These are phyloP conservation scores for Venturia nashicola DNA, from an alignment of 2,329 filamentous ascomycete species.

Conservation along the genomic window DNA sequence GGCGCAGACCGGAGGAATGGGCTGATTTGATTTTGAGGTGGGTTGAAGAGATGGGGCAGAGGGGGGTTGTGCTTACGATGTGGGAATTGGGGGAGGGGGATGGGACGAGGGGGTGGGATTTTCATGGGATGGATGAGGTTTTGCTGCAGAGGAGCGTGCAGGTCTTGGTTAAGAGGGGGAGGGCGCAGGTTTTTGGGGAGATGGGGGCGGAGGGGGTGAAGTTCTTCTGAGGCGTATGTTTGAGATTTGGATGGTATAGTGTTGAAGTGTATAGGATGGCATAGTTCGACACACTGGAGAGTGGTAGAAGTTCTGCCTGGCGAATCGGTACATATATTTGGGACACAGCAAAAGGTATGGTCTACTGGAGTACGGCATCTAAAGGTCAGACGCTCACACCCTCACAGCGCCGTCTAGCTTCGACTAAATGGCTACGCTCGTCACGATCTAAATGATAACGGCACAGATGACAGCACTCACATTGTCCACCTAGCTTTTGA, in stretches of 20 bases:
- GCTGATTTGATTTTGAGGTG: constrained; percentile 64
- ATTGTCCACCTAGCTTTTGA: no score
- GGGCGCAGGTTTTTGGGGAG: constrained; percentile 83
- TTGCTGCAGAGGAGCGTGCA: constrained; percentile 67
- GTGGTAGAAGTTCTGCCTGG: no score
- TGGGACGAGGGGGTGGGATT: constrained; percentile 57
- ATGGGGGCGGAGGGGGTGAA: constrained; percentile 90
- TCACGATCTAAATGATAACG: no score
- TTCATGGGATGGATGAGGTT: constrained; percentile 78
- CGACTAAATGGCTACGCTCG: no score
- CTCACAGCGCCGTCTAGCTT: no score
- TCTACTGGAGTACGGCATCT: no score
- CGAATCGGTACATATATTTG: no score
- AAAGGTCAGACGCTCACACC: no score
- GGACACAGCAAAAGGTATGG: no score
- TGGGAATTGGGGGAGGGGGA: constrained; percentile 91
- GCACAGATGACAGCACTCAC: no score
- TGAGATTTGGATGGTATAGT: not conserved
- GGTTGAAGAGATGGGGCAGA: constrained; percentile 79
- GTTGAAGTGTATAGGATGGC: no score
- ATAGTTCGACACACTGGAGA: no score
- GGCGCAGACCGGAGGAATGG: constrained; percentile 86
- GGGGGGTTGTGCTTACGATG: constrained; percentile 59
- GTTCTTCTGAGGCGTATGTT: constrained; percentile 58
- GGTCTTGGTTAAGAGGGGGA: constrained; percentile 77